phyloP scores from a whole-genome alignment of 441 rosid species.

The Cnidoscolus chayamansa region DNA sequence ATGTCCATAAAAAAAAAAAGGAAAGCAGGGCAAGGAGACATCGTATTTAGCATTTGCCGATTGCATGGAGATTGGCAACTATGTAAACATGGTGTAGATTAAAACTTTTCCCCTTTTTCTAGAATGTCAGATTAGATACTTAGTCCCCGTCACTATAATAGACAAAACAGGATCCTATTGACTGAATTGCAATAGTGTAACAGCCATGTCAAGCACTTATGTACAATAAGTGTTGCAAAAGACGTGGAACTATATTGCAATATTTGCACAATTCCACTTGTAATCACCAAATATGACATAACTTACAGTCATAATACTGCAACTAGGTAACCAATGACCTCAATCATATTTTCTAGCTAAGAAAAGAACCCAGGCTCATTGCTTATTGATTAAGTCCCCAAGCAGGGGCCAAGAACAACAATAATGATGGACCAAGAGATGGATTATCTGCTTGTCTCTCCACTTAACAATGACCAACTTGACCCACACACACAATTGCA shows the following conservation, averaged over 20 bases:
- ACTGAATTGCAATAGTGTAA: neutral
- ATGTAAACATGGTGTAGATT: too few species aligned
- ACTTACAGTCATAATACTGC: neutral
- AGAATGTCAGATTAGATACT: neutral
- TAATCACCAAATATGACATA: neutral
- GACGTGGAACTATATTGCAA: neutral
- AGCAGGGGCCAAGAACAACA: neutral
- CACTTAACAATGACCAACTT: neutral
- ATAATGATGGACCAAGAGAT: neutral
- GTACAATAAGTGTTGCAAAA: neutral
- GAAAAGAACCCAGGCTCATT: neutral
- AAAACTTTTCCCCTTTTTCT: neutral
- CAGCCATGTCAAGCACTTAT: too few species aligned
- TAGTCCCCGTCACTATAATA: neutral
- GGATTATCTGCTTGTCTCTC: constrained; percentile 5
- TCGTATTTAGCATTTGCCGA: neutral
- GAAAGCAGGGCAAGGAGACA: neutral
- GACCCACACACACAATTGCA: neutral
- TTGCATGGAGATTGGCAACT: too few species aligned
- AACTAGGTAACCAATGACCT: too few species aligned
- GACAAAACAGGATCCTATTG: neutral
- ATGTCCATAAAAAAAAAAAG: neutral
- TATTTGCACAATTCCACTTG: neutral
- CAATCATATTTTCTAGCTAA: neutral
- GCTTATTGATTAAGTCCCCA: neutral